A percentile compares a stretch with the other conserved stretches of the same genome.
Evolutionary conservation across 2,329 filamentous ascomycete genomes (phyloP).

Genomic region (Xylaria sp.): DNA sequence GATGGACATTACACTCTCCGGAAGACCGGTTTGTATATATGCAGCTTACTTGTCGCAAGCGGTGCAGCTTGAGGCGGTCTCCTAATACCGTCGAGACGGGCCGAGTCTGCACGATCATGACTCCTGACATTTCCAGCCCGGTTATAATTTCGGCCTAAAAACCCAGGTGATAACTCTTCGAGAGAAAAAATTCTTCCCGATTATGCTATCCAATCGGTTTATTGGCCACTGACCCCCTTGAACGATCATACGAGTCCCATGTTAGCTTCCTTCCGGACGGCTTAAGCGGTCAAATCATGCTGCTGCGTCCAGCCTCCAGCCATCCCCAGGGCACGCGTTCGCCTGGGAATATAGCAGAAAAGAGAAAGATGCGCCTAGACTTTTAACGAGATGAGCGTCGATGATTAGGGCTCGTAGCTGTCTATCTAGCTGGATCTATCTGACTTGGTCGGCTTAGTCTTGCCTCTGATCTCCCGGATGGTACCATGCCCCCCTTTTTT

Average conservation of each 20-base stretch:
- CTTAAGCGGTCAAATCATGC: background rate
- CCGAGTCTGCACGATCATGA: background rate
- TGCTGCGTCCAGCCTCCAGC: background rate
- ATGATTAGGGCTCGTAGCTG: background rate
- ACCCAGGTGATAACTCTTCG: background rate
- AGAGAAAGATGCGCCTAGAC: background rate
- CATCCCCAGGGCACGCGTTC: background rate
- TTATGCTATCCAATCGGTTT: background rate
- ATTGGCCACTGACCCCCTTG: background rate
- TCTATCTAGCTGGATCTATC: background rate
- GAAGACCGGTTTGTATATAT: background rate
- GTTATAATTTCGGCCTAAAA: background rate
- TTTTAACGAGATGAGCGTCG: background rate
- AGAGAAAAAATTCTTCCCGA: background rate
- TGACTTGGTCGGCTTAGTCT: background rate
- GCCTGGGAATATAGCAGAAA: background rate
- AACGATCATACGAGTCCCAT: background rate
- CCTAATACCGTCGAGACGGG: background rate
- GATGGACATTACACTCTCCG: background rate
- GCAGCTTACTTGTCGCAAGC: background rate
- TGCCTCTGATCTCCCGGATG: background rate
- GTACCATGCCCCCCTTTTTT: background rate
- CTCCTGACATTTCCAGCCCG: background rate
- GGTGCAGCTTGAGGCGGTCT: too few relatives aligned
- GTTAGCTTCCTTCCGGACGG: background rate